Base-by-base conservation (phyloP, 208 protist genomes). In the Leishmania braziliensis region DNA sequence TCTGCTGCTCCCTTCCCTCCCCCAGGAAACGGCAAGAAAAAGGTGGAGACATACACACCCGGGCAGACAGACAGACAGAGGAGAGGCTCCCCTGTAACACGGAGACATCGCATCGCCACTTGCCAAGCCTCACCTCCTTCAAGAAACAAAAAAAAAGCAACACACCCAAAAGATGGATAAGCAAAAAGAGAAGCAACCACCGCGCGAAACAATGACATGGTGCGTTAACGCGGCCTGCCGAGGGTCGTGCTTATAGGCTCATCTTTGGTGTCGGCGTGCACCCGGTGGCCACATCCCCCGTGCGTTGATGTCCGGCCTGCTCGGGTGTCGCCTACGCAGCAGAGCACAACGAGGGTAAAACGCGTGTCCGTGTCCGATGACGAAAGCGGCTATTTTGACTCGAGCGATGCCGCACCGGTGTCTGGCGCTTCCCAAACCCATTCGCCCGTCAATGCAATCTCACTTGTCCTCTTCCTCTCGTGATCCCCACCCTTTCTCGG, bases 11-110 rank as follows among this genome's bases (percentile, higher is more conserved):
- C 26, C 60, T 29, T 66, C 60, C 5, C n/a, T 66, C 60, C 60
- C 60, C 26, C 60, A 66, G 60, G 60, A 66, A 66, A 66, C 60
- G n/a, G 26, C 60, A 66, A 66, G 2, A 66, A 66, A 66, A 66
- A 66, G n/a, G 60, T 33, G n/a, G n/a, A 66, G 60, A 66, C 23
- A 29, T 6, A 23, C 60, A 66, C n/a, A 23, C 60, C 23, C 26
- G n/a, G n/a, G 3, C 23, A 23, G n/a, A 66, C 23, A 66, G 26
- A 66, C 60, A 33, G n/a, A 14, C 23, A 29, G n/a, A 66, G n/a
- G 60, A 66, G 23, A 66, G n/a, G n/a, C n/a, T 14, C n/a, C 23
- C n/a, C 6, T 66, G 60, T 66, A 66, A 66, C 3, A 66, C n/a
- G 26, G 60, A 33, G 60, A 66, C 5, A 29, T 29, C 60, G 23